Base-by-base conservation (phyloP, 2,329 filamentous ascomycete species). In the Monosporascus sp. region DNA sequence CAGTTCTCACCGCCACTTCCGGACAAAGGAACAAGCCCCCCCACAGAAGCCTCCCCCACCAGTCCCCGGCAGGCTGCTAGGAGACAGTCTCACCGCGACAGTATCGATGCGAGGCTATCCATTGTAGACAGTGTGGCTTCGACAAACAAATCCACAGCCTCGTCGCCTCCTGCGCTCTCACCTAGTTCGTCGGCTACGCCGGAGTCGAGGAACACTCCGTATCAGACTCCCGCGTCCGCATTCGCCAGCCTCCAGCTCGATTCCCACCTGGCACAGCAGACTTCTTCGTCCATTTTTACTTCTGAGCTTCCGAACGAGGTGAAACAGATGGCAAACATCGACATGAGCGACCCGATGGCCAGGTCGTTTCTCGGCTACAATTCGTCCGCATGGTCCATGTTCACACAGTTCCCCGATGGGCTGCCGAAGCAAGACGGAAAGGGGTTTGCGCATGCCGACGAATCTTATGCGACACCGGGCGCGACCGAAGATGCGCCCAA, bases 271-370 rank as follows among this genome's bases (percentile, higher is more conserved):
- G 55, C 53, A 1, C 59, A 65, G 49, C 65, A 62, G 38, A 52
- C 65, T 1, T 58, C 43, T 2, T 56, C 57, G 1, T 75, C 74
- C 1, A 64, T 63, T 1, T 78, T 78, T 50, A 77, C 74, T 0
- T 61, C 72, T 0, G 70, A 76, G 54, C 59, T 78, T 7, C 68
- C 75, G 0, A 58, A 70, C 1, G 74, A 78, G 48, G 68, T 72
- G 2, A 75, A 71, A 58, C 72, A 74, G 71, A 64, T 78, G 58
- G 61, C 66, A 2, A 68, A 68, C 7, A 50, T 70, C 14, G 67
- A 68, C 31, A 63, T 70, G 58, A 64, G 49, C 27, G 62, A 66
- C 6, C 63, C 63, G 6, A 66, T 68, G 65, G 60, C 64, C 1
- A 55, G 61, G 43, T 55, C 62, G 24, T 66, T 65, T 24, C 56